Percentiles rank a stretch among this genome's conserved stretches.
These are phyloP conservation scores for Arachis monticola DNA, from an alignment of 331 rosid species.

Conservation along the genomic window DNA sequence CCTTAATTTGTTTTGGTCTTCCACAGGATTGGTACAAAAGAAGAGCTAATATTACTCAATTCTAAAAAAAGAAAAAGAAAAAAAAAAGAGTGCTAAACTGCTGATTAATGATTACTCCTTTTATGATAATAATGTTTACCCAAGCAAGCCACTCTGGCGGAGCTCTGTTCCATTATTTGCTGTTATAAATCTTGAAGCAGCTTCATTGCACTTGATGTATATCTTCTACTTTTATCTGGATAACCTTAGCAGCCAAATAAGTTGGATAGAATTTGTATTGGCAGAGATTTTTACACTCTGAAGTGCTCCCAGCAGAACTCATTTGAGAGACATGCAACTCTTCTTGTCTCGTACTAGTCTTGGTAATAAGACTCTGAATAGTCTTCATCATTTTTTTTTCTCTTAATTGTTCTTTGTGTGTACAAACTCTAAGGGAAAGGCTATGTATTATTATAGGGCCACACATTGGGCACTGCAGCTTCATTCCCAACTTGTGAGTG, in stretches of 20 bases:
- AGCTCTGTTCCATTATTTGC: conserved; percentile 32
- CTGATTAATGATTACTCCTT: neutral
- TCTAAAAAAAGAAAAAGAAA: neutral
- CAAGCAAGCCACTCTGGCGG: conserved; percentile 37
- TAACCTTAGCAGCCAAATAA: conserved; percentile 32
- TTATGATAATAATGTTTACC: conserved; percentile 5
- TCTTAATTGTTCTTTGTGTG: neutral
- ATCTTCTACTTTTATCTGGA: conserved; percentile 45
- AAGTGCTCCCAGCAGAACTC: neutral
- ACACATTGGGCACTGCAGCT: conserved; percentile 12
- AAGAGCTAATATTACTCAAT: neutral
- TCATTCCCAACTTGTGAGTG: conserved; percentile 11
- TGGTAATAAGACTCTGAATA: conserved; percentile 21
- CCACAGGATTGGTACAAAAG: conserved; percentile 10
- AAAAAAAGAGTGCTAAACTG: neutral
- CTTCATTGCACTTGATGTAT: conserved; percentile 38
- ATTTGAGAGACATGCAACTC: neutral
- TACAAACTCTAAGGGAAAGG: neutral
- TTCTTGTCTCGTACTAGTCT: neutral
- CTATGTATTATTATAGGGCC: conserved; percentile 32
- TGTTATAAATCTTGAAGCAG: conserved; percentile 36
- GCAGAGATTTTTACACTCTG: conserved; percentile 34
- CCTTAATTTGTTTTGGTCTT: conserved; percentile 1
- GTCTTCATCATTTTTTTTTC: conserved; percentile 32
- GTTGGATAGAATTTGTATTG: conserved; percentile 49